A percentile compares a stretch with the other conserved stretches of the same genome.
phyloP scores from a whole-genome alignment of 75 land plant genomes.

The Cryptomeria japonica region DNA sequence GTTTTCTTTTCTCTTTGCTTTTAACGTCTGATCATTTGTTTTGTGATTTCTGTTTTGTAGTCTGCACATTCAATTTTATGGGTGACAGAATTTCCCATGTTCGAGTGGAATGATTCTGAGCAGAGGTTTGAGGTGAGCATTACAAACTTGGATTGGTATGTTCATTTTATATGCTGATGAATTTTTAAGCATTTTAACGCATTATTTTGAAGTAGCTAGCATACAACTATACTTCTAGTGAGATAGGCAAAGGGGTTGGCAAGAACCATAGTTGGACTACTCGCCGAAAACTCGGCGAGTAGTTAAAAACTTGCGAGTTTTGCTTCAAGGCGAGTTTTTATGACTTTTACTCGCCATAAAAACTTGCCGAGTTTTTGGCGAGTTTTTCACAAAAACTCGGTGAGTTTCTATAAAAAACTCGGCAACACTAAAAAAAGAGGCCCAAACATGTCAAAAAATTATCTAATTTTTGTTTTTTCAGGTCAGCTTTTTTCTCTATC shows the following conservation, averaged over 20 bases:
- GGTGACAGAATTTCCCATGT: constrained; percentile 99
- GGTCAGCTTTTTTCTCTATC: too few species aligned
- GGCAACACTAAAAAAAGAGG: too few species aligned
- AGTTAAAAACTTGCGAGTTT: too few species aligned
- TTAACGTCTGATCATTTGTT: not conserved
- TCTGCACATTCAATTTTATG: constrained; percentile 79
- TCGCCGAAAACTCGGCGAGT: too few species aligned
- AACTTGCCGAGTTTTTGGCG: too few species aligned
- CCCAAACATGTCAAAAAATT: too few species aligned
- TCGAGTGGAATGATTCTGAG: constrained; percentile 86
- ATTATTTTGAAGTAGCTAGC: not conserved
- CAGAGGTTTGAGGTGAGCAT: constrained; percentile 82
- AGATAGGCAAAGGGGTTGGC: not conserved
- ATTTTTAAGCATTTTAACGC: not conserved
- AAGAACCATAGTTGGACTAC: too few species aligned
- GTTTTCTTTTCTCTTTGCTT: not conserved
- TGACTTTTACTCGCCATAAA: too few species aligned
- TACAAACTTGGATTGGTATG: not conserved
- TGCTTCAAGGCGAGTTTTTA: too few species aligned
- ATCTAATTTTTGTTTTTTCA: too few species aligned
- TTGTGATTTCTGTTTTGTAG: constrained; percentile 34
- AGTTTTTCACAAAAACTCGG: too few species aligned
- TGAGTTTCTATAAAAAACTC: too few species aligned
- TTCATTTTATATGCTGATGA: not conserved
- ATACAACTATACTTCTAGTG: not conserved